phyloP scores from a whole-genome alignment of 2,329 filamentous ascomycete genomes.

The Calonectria leucothoes region DNA sequence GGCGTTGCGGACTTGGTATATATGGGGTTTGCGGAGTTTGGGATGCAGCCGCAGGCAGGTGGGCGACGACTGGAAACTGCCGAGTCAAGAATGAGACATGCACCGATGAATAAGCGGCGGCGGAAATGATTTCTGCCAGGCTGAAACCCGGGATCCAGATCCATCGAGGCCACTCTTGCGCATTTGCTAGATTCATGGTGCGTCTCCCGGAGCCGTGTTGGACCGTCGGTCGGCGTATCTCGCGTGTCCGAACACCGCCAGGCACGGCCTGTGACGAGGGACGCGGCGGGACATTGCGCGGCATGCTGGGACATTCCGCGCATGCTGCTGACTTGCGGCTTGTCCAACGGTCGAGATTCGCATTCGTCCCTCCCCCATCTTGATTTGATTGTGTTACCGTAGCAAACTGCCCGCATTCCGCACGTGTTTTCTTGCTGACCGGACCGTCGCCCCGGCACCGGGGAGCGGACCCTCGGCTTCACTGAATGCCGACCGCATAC shows the following conservation, averaged over 20 bases:
- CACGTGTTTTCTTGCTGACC: not conserved
- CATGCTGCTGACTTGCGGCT: not conserved
- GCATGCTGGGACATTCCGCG: not conserved
- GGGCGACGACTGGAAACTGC: not conserved
- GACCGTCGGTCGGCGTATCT: constrained; percentile 35
- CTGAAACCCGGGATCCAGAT: not conserved
- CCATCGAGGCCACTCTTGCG: not conserved
- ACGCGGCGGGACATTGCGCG: not conserved
- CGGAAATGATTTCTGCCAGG: not conserved
- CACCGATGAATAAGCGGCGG: not conserved
- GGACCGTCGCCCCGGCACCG: not conserved
- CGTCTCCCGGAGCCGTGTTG: constrained; percentile 31
- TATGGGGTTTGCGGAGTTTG: constrained; percentile 28
- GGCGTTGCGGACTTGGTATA: not conserved
- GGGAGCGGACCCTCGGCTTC: not conserved
- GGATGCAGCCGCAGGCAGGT: not conserved
- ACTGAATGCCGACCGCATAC: not conserved
- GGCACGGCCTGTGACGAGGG: not conserved
- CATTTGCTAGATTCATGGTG: too few species aligned
- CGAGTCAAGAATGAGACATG: not conserved
- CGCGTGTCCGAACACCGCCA: not conserved
- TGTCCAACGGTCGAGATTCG: not conserved
- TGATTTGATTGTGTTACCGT: not conserved
- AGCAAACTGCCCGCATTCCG: not conserved
- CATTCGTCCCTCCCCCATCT: not conserved